Evolutionary conservation across 2,329 filamentous ascomycete genomes (phyloP), one percentile per base, ranked within the genome.

Genomic region (Fonsecaea pedrosoi): DNA sequence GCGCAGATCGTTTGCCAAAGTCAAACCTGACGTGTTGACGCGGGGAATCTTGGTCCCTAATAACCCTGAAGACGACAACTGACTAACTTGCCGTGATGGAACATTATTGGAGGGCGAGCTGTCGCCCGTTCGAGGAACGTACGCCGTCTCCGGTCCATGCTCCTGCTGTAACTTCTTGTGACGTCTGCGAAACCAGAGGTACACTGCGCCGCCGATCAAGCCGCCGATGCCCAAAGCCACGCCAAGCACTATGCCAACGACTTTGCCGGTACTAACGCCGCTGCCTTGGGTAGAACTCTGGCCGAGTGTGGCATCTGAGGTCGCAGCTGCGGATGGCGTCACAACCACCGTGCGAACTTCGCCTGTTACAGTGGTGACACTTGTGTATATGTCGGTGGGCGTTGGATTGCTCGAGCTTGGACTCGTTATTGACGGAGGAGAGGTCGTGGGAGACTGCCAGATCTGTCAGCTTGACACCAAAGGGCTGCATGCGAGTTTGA

Each of bases 181-280:
- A 60, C 78, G 77, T 57, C 75, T 77, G 55, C 77, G 76, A 60
- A 77, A 77, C 70, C 79, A 78, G 57, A 80, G 69, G 71, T 78
- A 75, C 65, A 81, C 73, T 9, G 78, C 70, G n/a, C 78, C 65
- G n/a, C 74, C 79, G 13, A 76, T 73, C 13, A 82, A 59, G 18
- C 78, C 68, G 48, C 76, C 79, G 18, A 78, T 68, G 38, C 77
- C 80, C 55, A 78, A 75, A 21, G 81, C 68, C 12, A 78, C 73
- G 64, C 80, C 81, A 34, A 82, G 74, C 3, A 81, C 78, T 58
- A 82, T 78, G 34, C 81, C 81, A 5, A 80, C 80, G 65, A 82
- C 80, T 10, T 77, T 76, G 37, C 81, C 81, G 18, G 76, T 76
- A 40, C 77, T 78, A 40, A 82, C 64, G 12, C 74, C 71, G 21